Evolutionary conservation across 768 basidiomycete genomes (phyloP), one percentile per base, ranked within the genome.

Genomic region (Mycena crocata): DNA sequence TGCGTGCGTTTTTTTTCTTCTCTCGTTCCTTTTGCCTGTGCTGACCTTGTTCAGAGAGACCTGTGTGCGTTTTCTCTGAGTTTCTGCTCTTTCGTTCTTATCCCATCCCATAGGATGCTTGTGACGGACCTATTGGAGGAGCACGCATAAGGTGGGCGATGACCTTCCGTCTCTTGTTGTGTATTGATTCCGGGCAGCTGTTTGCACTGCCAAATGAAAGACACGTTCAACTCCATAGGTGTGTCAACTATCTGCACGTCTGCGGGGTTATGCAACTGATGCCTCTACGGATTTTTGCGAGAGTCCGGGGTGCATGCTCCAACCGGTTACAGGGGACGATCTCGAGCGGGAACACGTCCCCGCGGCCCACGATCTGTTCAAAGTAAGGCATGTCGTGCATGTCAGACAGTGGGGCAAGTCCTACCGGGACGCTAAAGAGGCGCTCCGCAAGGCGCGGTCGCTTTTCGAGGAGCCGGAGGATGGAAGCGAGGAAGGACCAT

Each of bases 1-100:
- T 64, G 50, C 40, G 75, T 76, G 57, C 62, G 76, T 64, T 50
- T 34, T 19, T 1, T 44, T 64, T 50, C 24, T 19, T 1, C 31
- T 5, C n/a, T 31, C 13, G 5, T 61, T n/a, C 30, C 30, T 37
- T 26, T 23, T n/a, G 31, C 30, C 14, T 24, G 49, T 21, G 1
- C 30, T 32, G n/a, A 42, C 21, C 31, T 21, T 50, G 30, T 32
- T 32, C 31, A 50, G 49, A 17, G 49, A 50, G 24, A 50, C 49
- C 17, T 34, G 49, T 24, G 49, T 50, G 19, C 17, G 49, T 50
- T 32, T 32, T 19, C 6, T 19, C 6, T 31, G 30, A 50, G 19
- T 42, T 19, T 6, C 48, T 30, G n/a, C 15, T 56, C 34, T 13
- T 37, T 28, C 7, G 39, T n/a, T 50, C 28, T n/a, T 32, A 7